Base-by-base conservation (phyloP, 331 rosid genomes). In the Ulmus americana region DNA sequence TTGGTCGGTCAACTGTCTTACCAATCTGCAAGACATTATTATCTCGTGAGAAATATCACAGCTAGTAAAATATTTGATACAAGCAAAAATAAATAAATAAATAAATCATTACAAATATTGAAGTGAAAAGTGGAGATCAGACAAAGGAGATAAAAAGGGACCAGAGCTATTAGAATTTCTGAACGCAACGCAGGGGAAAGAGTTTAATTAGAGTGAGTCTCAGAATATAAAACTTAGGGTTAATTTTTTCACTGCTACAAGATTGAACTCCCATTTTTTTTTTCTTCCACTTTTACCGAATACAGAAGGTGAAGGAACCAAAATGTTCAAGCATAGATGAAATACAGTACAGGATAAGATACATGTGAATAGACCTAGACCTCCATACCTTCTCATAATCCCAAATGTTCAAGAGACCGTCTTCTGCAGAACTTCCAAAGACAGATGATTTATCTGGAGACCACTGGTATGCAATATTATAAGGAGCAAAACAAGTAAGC, bases 341-440 rank as follows among this genome's bases (percentile, higher is more conserved):
- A 28, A 2, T 28, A 28, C 35, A 28, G 35, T 1, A 28, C 35
- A 28, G 35, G 35, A 28, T 28, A 28, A 28, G 35, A 28, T 28
- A 28, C 35, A 28, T 28, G 35, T 2, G 4, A 28, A 28, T 28
- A 28, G 4, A 28, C 35, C 35, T 3, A 28, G 35, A 28, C 14
- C 39, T 59, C 3, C 18, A 47, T 55, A 94, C 97, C 97, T 87
- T 90, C 72, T 90, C 99, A 70, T 85, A 83, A 77, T 94, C 97
- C 99, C 99, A 94, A 61, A 94, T 83, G 79, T 94, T 90, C 10
- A 94, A 77, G 61, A 94, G 85, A 67, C 99, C 99, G 70, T 94
- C 99, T 79, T 94, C 99, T 8, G 99, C 99, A 52, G 99, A 90
- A 70, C 99, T 94, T 81, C 99, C 99, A 82, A 94, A 94, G 60